Conservation (phyloP, 495 filamentous ascomycete species). For the Tuber umbilicatum region DNA sequence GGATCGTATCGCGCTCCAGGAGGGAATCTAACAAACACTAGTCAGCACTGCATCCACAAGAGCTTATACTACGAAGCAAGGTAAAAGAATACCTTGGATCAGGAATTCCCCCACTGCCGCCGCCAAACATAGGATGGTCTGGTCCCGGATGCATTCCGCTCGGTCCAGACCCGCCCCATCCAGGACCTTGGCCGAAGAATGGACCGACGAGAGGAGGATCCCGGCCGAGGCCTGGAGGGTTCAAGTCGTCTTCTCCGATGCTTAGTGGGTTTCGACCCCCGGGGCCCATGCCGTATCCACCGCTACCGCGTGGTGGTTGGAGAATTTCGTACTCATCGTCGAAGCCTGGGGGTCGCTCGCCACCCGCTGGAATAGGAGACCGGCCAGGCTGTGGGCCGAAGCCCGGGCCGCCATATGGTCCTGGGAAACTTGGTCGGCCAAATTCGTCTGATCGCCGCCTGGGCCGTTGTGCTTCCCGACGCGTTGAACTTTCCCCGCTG, state of each 20-base stretch:
- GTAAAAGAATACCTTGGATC: slow-evolving; percentile 47
- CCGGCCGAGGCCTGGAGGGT: slow-evolving; percentile 79
- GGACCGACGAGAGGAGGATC: slow-evolving; percentile 68
- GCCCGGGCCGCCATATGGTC: slow-evolving; percentile 41
- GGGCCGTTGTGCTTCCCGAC: slow-evolving; percentile 34
- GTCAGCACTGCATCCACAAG: background rate
- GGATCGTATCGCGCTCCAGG: slow-evolving; percentile 72
- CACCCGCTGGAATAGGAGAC: slow-evolving; percentile 62
- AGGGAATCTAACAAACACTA: slow-evolving; percentile 47
- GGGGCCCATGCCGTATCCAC: slow-evolving; percentile 43
- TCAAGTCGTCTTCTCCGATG: slow-evolving; percentile 78
- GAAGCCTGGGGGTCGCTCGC: slow-evolving; percentile 80
- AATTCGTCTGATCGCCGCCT: slow-evolving; percentile 40
- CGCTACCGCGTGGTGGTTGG: slow-evolving; percentile 56
- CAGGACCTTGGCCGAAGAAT: slow-evolving; percentile 51
- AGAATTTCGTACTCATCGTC: slow-evolving; percentile 89
- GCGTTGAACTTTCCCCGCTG: background rate
- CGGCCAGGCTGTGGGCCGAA: slow-evolving; percentile 43
- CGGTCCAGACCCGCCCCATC: slow-evolving; percentile 46
- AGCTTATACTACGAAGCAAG: background rate
- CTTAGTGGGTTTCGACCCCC: slow-evolving; percentile 54
- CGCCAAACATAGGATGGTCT: slow-evolving; percentile 83
- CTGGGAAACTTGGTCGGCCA: slow-evolving; percentile 49
- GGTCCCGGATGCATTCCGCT: slow-evolving; percentile 92
- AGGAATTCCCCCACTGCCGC: slow-evolving; percentile 53